phyloP scores from a whole-genome alignment of 768 basidiomycete species.

The Crassisporium funariophilum region DNA sequence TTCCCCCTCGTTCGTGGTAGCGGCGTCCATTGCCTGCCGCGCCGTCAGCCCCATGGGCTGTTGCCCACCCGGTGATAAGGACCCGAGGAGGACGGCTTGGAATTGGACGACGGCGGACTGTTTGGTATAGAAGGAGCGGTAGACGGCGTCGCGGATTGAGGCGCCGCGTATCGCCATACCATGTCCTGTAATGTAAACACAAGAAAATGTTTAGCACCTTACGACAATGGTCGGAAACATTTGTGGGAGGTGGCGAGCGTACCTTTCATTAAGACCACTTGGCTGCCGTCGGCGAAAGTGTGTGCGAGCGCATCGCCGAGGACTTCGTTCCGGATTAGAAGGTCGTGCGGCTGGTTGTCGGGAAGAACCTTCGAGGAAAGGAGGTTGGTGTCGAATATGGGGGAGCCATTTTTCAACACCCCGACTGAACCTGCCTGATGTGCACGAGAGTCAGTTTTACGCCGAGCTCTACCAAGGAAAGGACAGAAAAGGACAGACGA shows the following conservation, averaged over 20 bases:
- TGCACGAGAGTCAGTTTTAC: too few species aligned
- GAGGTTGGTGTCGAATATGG: conserved; percentile 18
- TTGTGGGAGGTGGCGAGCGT: too few species aligned
- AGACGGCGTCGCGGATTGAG: conserved; percentile 21
- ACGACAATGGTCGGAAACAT: background rate
- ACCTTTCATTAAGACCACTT: background rate
- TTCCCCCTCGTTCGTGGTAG: conserved; percentile 19
- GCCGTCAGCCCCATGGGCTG: conserved; percentile 15
- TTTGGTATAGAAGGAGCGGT: conserved; percentile 19
- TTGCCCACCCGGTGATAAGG: too few species aligned
- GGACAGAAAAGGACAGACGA: background rate
- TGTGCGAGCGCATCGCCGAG: conserved; percentile 20
- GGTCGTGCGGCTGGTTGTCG: conserved; percentile 17
- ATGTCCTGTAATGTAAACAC: conserved; percentile 17
- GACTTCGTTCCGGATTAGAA: conserved; percentile 19
- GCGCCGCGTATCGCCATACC: conserved; percentile 22
- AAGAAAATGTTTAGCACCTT: background rate
- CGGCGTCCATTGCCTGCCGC: conserved; percentile 19
- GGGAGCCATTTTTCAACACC: conserved; percentile 17
- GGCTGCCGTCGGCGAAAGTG: conserved; percentile 13
- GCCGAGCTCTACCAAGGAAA: too few species aligned
- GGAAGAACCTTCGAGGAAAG: conserved; percentile 19
- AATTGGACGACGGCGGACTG: conserved; percentile 20
- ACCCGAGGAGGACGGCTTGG: conserved; percentile 18
- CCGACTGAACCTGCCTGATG: conserved; percentile 22